Evolutionary conservation across 192 early-diverging fungal genomes (phyloP).

Genomic region (Funneliformis mosseae): DNA sequence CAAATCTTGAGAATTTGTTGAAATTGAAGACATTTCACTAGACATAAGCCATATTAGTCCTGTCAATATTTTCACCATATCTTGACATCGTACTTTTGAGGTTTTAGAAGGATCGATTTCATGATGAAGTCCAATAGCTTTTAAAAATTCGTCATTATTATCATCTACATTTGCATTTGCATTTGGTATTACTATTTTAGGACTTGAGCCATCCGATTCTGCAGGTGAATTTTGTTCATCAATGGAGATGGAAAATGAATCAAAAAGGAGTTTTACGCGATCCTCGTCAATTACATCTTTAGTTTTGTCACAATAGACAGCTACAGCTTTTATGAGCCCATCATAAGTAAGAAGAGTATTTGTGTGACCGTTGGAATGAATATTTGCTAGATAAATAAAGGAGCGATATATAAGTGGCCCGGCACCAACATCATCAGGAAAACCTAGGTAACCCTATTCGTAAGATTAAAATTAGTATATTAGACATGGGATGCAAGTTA

Average conservation of each 20-base stretch:
- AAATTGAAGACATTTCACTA: neutral
- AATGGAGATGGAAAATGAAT: slow-evolving; percentile 3
- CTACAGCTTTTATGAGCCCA: slow-evolving; percentile 7
- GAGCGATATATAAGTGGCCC: slow-evolving; percentile 22
- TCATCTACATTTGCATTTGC: too few relatives aligned
- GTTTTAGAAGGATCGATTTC: neutral
- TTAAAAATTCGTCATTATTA: slow-evolving; percentile 6
- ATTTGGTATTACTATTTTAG: neutral
- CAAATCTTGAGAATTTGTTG: neutral
- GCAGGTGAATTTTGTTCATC: neutral
- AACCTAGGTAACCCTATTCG: slow-evolving; percentile 1
- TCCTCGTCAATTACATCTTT: slow-evolving; percentile 17
- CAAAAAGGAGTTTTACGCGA: slow-evolving; percentile 22
- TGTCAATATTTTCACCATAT: slow-evolving; percentile 15
- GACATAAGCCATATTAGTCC: slow-evolving; percentile 23
- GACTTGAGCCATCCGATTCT: neutral
- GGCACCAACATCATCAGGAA: neutral
- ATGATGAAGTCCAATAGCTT: neutral
- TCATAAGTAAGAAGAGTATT: slow-evolving; percentile 1
- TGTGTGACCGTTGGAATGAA: neutral
- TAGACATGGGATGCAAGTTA: too few relatives aligned
- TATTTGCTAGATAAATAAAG: slow-evolving; percentile 17
- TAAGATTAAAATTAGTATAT: neutral
- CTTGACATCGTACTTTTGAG: slow-evolving; percentile 5
- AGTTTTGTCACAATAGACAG: slow-evolving; percentile 16